Evolutionary conservation across 2,329 filamentous ascomycete species (phyloP).

Genomic region (Pestalotiopsis sp.): DNA sequence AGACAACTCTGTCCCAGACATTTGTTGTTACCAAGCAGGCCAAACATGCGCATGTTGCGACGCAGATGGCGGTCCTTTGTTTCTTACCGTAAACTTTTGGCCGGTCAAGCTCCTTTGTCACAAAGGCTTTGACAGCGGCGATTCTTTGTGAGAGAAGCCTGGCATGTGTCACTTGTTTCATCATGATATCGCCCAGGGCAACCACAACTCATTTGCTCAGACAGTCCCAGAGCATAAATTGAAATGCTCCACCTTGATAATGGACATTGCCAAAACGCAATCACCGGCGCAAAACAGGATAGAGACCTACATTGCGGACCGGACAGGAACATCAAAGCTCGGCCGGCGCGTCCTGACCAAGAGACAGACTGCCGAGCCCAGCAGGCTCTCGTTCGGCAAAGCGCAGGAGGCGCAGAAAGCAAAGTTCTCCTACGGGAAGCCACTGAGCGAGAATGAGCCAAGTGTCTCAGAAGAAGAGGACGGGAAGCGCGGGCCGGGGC

Average conservation of each 20-base stretch:
- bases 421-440: conserved; percentile 16
- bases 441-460: conserved; percentile 8
- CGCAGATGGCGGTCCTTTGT: background rate
- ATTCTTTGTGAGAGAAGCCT: background rate
- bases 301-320: background rate
- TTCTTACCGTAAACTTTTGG: background rate
- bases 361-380: conserved; percentile 2
- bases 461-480: background rate
- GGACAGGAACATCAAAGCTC: background rate
- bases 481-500: background rate
- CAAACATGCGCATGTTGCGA: background rate
- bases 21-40: background rate
- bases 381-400: conserved; percentile 1
- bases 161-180: background rate
- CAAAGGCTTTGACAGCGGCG: background rate
- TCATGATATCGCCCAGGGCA: background rate
- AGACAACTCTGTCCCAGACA: background rate
- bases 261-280: background rate
- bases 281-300: background rate
- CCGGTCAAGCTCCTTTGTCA: background rate
- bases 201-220: background rate
- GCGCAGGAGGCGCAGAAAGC: conserved; percentile 2
- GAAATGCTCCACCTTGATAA: background rate
- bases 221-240: background rate
- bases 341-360: background rate